Percentiles rank a stretch among this genome's conserved stretches.
Conservation (phyloP, 1,284 basidiomycete species). For the Rhizoctonia solani region DNA sequence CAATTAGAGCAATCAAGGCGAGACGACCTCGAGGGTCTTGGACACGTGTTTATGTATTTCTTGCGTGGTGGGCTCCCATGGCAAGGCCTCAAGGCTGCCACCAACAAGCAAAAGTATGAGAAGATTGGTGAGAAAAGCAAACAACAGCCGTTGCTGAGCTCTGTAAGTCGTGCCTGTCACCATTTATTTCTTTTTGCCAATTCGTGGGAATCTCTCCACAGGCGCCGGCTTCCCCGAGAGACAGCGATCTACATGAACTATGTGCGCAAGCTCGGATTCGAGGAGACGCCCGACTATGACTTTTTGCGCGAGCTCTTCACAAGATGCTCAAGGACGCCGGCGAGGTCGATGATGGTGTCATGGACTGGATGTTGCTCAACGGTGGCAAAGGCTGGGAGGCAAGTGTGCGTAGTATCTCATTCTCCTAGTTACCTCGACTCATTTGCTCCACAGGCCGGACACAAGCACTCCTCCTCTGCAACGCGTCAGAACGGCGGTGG, state of each 20-base stretch:
- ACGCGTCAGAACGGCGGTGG: conserved; percentile 10
- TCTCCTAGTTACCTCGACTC: too few relatives aligned
- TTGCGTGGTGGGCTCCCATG: conserved; percentile 89
- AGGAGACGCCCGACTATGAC: conserved; percentile 96
- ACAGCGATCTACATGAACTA: conserved; percentile 83
- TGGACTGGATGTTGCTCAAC: conserved; percentile 90
- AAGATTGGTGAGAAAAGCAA: conserved; percentile 99
- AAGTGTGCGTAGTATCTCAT: conserved; percentile 78
- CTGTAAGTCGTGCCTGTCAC: conserved; percentile 67
- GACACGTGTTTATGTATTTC: conserved; percentile 99
- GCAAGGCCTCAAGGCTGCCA: conserved; percentile 96
- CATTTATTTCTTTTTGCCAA: not conserved
- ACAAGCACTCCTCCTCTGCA: conserved; percentile 31
- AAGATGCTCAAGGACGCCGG: conserved; percentile 89
- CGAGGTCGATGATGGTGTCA: conserved; percentile 85
- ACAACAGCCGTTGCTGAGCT: conserved; percentile 93
- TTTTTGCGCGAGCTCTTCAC: conserved; percentile 90
- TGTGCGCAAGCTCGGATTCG: conserved; percentile 85
- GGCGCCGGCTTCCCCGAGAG: conserved; percentile 62
- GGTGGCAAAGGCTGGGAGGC: conserved; percentile 95
- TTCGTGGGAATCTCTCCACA: conserved; percentile 27
- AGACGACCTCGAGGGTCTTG: conserved; percentile 92
- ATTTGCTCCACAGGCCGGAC: conserved; percentile 26
- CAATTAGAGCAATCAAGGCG: conserved; percentile 85
- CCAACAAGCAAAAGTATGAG: conserved; percentile 98